Conservation (phyloP, 306 rosid species). For the Hippophae gyantsensis region DNA sequence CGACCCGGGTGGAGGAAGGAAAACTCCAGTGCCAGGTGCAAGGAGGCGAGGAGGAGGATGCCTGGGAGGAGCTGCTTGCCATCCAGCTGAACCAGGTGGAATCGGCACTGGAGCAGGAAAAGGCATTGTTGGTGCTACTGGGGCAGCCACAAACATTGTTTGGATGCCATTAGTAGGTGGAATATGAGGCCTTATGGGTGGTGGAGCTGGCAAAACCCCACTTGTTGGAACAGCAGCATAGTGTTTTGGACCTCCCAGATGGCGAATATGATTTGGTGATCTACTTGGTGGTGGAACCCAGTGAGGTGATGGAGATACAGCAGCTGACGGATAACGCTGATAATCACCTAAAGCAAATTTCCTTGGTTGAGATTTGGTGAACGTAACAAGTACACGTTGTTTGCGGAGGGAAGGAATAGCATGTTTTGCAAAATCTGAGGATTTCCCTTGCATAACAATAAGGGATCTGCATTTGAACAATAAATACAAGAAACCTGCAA, state of each 20-base stretch:
- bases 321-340: constrained; percentile 37
- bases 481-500: background rate
- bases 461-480: constrained; percentile 41
- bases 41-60: constrained; percentile 73
- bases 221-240: constrained; percentile 39
- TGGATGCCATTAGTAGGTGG: constrained; percentile 59
- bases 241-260: constrained; percentile 56
- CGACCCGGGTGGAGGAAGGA: constrained; percentile 88
- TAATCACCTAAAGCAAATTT: constrained; percentile 42
- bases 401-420: constrained; percentile 74
- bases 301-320: constrained; percentile 31
- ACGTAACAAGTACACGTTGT: constrained; percentile 69
- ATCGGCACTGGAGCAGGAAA: constrained; percentile 59
- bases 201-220: constrained; percentile 57
- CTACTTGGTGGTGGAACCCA: constrained; percentile 66
- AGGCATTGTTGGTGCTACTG: constrained; percentile 50
- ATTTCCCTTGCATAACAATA: constrained; percentile 65
- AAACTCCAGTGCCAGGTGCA: constrained; percentile 86
- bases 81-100: constrained; percentile 54
- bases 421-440: constrained; percentile 59
- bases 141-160: constrained; percentile 51
- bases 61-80: constrained; percentile 66
- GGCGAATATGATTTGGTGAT: constrained; percentile 57
- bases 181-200: constrained; percentile 50
- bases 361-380: constrained; percentile 62